Percentiles rank a stretch among this genome's conserved stretches.
phyloP scores from a whole-genome alignment of 78 protist genomes.

The Dictyostelium capitatum region DNA sequence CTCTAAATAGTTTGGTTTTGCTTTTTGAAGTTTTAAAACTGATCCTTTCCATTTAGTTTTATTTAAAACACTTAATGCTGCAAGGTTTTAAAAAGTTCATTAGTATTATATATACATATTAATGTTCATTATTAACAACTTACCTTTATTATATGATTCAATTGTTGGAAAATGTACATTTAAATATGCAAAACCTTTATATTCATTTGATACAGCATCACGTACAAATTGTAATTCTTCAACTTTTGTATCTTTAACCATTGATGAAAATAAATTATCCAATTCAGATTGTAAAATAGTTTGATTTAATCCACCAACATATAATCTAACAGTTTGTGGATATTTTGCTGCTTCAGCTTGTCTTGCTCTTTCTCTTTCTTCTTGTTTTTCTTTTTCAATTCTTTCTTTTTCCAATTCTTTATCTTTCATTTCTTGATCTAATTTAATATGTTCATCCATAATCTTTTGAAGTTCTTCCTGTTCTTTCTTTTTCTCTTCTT shows the following conservation, averaged over 20 bases:
- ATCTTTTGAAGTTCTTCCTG: not conserved
- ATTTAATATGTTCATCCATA: not conserved
- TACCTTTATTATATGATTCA: constrained; percentile 33
- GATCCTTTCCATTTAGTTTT: constrained; percentile 77
- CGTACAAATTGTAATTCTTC: not conserved
- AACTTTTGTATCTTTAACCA: constrained; percentile 18
- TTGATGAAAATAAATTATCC: not conserved
- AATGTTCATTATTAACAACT: not conserved
- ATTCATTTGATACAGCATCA: constrained; percentile 5
- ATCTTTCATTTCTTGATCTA: not conserved
- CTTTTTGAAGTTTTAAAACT: constrained; percentile 28
- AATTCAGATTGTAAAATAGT: not conserved
- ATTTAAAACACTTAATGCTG: constrained; percentile 33
- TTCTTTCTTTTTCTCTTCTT: constrained; percentile 15
- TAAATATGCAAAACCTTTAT: constrained; percentile 65
- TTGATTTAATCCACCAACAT: constrained; percentile 35
- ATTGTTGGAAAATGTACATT: constrained; percentile 16
- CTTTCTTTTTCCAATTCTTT: constrained; percentile 22
- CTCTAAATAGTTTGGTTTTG: constrained; percentile 17
- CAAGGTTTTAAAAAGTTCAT: not conserved
- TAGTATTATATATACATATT: not conserved
- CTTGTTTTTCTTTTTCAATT: constrained; percentile 24
- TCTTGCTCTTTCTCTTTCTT: constrained; percentile 12
- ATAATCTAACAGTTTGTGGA: constrained; percentile 39
- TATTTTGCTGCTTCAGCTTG: constrained; percentile 1